Base-by-base conservation (phyloP, 805 yeast species). In the Babjeviella inositovora region DNA sequence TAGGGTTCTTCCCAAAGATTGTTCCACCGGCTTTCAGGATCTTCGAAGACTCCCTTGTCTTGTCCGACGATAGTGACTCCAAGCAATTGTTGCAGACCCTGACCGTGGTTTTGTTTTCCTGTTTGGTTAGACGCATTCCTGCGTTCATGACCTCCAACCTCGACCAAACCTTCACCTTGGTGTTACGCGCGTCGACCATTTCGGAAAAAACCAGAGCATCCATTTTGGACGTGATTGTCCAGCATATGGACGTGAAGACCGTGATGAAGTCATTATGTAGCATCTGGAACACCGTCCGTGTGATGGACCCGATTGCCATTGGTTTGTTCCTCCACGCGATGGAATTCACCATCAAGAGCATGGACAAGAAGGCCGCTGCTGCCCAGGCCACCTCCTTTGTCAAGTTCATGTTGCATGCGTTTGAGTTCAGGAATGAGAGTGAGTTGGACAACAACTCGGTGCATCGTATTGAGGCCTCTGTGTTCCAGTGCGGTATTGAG, bases 1-100 rank as follows among this genome's bases (percentile, higher is more conserved):
- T 90, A 40, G 85, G 93, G 5, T 66, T 61, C 39, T 79, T 84
- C 57, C 81, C 96, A 15, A 74, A 72, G 45, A 72, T 85, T 39
- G 66, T 90, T 30, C 81, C 84, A 9, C 80, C 82, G 8, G 55
- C 79, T 7, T 56, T 82, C 25, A 50, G 53, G 14, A 59, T 80
- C 18, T 75, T 79, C 50, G 55, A 61, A 14, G 32, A 44, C 6
- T 50, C 61, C 8, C 27, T 35, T 7, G 30, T 21, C 8, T 13
- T 36, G 8, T 26, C 31, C 18, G 36, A 31, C 6, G 43, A 41
- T 17, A 44, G 35, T 14, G 32, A 47, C 3, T 32, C 50, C 6
- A 35, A 43, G 21, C 35, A 34, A 29, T 43, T 68, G 28, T 41
- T 82, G 17, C 90, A 82, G 41, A 56, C 80, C 9, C 67, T 96